Evolutionary conservation across 1,284 basidiomycete genomes (phyloP).

Genomic region (Ustilago xerochloae): DNA sequence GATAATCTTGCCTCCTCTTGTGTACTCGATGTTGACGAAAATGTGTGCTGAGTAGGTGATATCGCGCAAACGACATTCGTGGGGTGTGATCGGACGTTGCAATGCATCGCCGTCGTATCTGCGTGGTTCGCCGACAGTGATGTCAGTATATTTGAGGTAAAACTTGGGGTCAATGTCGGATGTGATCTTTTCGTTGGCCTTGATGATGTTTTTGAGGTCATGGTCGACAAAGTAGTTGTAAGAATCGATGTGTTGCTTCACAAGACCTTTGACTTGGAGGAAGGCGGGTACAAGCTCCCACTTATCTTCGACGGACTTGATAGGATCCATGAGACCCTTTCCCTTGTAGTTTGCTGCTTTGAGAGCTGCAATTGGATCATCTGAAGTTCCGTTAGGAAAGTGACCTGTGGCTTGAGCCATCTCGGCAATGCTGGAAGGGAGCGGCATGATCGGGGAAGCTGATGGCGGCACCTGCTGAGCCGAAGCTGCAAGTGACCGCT

Average conservation of each 20-base stretch:
- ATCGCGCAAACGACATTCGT: slow-evolving; percentile 96
- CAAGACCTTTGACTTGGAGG: slow-evolving; percentile 67
- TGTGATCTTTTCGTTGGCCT: slow-evolving; percentile 66
- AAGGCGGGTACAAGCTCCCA: slow-evolving; percentile 67
- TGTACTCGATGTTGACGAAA: slow-evolving; percentile 94
- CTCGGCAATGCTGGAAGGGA: slow-evolving; percentile 47
- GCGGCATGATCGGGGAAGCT: slow-evolving; percentile 16
- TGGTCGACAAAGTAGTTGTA: slow-evolving; percentile 99
- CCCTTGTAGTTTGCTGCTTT: slow-evolving; percentile 60
- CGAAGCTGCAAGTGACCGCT: background rate
- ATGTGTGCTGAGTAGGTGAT: slow-evolving; percentile 95
- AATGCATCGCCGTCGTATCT: slow-evolving; percentile 80
- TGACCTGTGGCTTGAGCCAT: slow-evolving; percentile 39
- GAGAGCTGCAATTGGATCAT: slow-evolving; percentile 54
- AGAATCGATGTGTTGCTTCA: slow-evolving; percentile 98
- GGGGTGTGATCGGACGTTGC: slow-evolving; percentile 89
- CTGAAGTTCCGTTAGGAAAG: slow-evolving; percentile 6
- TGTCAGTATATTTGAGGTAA: slow-evolving; percentile 96
- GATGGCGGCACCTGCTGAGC: slow-evolving; percentile 9
- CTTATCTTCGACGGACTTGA: slow-evolving; percentile 72
- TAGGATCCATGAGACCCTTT: slow-evolving; percentile 70
- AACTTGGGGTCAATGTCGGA: slow-evolving; percentile 98
- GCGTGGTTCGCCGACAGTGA: slow-evolving; percentile 80
- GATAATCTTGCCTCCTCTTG: slow-evolving; percentile 88
- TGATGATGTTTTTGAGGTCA: slow-evolving; percentile 80